phyloP scores from a whole-genome alignment of 805 yeast genomes.

The Ogataea salicorniae region DNA sequence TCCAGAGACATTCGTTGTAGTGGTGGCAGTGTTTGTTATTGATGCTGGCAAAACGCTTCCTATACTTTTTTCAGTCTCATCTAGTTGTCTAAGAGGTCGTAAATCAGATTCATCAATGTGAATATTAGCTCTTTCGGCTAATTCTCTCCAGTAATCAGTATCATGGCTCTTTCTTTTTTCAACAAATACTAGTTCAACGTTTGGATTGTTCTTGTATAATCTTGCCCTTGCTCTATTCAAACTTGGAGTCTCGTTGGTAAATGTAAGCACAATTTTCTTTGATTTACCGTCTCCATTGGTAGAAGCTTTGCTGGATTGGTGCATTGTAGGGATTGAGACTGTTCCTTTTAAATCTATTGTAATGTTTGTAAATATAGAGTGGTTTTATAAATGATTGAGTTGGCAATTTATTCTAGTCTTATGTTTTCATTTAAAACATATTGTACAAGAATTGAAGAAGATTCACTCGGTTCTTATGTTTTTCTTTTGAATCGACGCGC shows the following conservation, averaged over 20 bases:
- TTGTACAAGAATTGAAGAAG: no score
- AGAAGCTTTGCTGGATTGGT: neutral
- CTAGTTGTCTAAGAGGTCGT: no score
- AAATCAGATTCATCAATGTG: conserved; percentile 2
- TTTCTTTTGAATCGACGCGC: no score
- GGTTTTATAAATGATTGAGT: no score
- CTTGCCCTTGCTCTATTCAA: conserved; percentile 19
- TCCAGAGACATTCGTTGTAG: neutral
- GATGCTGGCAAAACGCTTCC: no score
- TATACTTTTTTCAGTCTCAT: neutral
- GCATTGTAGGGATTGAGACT: neutral
- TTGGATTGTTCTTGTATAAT: conserved; percentile 16
- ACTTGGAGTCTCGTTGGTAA: conserved; percentile 18
- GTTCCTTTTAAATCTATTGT: no score
- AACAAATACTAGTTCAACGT: conserved; percentile 10
- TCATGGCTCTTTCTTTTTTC: conserved; percentile 11
- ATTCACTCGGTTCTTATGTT: no score
- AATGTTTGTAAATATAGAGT: no score
- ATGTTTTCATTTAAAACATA: no score
- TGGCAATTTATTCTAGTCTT: no score
- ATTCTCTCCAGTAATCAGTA: conserved; percentile 23
- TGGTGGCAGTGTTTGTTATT: neutral
- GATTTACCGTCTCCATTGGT: neutral
- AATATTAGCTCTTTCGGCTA: conserved; percentile 29
- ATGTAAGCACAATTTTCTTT: conserved; percentile 4